Evolutionary conservation across 495 filamentous ascomycete species (phyloP), one percentile per base, ranked within the genome.

Genomic region (Hypoxylon rickii): DNA sequence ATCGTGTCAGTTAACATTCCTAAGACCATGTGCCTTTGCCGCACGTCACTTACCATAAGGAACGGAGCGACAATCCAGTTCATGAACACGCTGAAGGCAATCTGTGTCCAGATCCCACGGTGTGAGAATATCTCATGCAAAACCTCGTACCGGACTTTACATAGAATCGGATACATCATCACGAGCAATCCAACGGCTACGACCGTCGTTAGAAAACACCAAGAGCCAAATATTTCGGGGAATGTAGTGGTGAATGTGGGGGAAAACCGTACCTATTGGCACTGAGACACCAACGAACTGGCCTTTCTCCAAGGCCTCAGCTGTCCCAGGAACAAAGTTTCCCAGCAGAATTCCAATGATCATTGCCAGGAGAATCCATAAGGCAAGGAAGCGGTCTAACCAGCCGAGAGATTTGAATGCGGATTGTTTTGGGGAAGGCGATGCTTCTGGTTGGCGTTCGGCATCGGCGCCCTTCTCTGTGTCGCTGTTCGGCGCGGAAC

Each of bases 81-180:
- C 31, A 92, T 67, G 16, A 94, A 45, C 17, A 97, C 66, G 58
- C 87, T 90, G 64, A 97, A 89, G 0, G 59, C 75, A 45, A 96
- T 79, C 64, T 96, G 92, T 12, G 84, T 79, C 90, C 90, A 97
- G 6, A 95, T 72, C 2, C 73, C 73, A 3, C 79, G 79, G 3
- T 79, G 64, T 8, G 72, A 69, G 55, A 96, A 83, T 13, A 89
- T 68, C 6, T 81, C 77, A 68, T 93, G 89, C 34, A 97, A 71
- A 0, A 79, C 81, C 69, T 96, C 92, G 70, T 83, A 95, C 26
- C 84, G 83, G n/a, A 96, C 86, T 70, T 96, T 96, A 81, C 92
- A 94, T 16, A 96, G 76, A 55, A 95, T 95, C 0, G 92, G 92
- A 63, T 95, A 96, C 91, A 96, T 96, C 90, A 96, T 96, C 20